Evolutionary conservation across 345 rosid genomes (phyloP), one percentile per base, ranked within the genome.

Genomic region (Eucalyptus regnans): DNA sequence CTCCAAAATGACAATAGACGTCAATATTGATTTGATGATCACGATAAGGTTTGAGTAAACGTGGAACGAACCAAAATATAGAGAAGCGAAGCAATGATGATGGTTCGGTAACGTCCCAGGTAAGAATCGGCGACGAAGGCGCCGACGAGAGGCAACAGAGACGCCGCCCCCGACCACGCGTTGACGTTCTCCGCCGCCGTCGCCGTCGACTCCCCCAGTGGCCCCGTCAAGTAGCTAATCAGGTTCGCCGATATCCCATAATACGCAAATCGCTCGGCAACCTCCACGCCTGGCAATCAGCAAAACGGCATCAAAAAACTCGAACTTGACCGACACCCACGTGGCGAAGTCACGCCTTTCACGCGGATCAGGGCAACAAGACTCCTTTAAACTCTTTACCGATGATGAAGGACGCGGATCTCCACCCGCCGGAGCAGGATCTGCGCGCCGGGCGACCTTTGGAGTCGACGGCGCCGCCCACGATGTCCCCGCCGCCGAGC

Each of bases 81-180:
- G 44, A 93, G 88, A 31, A 90, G 68, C 79, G 95, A 93, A 80
- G 95, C 94, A 58, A 91, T 43, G 8, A 92, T 81, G 16, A 93
- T 90, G 50, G 92, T 92, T 81, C 95, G 93, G 88, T 92, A 93
- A 48, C 95, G 93, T 90, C 95, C 95, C 51, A 92, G 92, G 88
- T 88, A 92, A 1, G 93, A 80, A 60, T 93, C 95, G 15, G 95
- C 93, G 87, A 93, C 50, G 88, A 93, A 91, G 80, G 92, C 95
- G 14, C 95, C 95, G 85, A 93, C 89, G 16, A 93, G 87, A 17
- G 95, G 94, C 10, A 92, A 91, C 88, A 93, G 60, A 87, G 92
- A 89, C 7, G 94, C 88, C 41, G 91, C 90, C 76, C 95, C 95
- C 20, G 48, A 76, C 91, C 91, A 90, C 18, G 86, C 88, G 58